Percentiles rank a stretch among this genome's conserved stretches.
These are phyloP conservation scores for Psilocybe cubensis DNA, from an alignment of 768 basidiomycete species.

Conservation along the genomic window DNA sequence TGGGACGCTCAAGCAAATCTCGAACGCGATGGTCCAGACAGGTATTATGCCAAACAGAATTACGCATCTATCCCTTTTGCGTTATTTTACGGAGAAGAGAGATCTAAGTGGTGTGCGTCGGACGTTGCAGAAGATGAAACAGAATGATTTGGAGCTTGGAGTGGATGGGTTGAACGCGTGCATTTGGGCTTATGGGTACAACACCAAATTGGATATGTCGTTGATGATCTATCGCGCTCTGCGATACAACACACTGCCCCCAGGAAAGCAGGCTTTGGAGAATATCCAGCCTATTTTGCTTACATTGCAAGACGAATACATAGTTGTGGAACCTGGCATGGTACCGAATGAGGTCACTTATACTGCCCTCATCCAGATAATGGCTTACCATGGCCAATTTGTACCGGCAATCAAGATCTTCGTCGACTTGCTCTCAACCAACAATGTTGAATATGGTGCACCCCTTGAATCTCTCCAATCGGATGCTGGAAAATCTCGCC, in stretches of 20 bases:
- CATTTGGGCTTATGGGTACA: constrained; percentile 68
- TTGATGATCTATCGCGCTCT: constrained; percentile 66
- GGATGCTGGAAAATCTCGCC: constrained; percentile 28
- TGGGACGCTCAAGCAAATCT: constrained; percentile 52
- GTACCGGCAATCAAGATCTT: constrained; percentile 57
- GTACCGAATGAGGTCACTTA: constrained; percentile 71
- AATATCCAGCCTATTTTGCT: constrained; percentile 35
- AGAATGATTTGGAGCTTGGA: constrained; percentile 54
- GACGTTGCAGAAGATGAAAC: constrained; percentile 54
- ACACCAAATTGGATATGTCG: constrained; percentile 57
- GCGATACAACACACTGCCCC: constrained; percentile 51
- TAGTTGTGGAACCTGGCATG: constrained; percentile 45
- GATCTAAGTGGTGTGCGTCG: constrained; percentile 59
- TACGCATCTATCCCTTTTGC: constrained; percentile 63
- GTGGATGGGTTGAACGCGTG: constrained; percentile 72
- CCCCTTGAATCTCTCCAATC: constrained; percentile 28
- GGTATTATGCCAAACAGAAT: constrained; percentile 60
- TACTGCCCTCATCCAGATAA: constrained; percentile 65
- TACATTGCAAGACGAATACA: constrained; percentile 48
- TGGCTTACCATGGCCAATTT: constrained; percentile 76
- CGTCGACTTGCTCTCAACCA: constrained; percentile 64
- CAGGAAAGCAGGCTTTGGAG: constrained; percentile 33
- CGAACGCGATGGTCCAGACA: constrained; percentile 54
- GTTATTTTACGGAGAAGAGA: constrained; percentile 51
- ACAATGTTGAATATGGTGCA: constrained; percentile 40